Evolutionary conservation across 331 rosid genomes (phyloP).

Genomic region (Arachis monticola): DNA sequence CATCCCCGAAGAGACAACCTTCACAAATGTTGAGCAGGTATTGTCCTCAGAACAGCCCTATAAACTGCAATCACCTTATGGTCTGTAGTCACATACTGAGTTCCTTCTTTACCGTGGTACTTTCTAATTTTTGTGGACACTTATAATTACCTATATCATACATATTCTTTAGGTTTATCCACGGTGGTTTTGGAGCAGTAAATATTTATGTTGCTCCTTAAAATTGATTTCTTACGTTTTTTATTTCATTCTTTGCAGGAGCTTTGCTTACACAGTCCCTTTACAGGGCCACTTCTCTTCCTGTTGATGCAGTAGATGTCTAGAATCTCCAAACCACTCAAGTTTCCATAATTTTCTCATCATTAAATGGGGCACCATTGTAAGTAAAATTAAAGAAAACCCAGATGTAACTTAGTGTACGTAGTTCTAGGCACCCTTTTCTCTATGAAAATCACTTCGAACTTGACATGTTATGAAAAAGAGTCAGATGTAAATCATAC

Average conservation of each 20-base stretch:
- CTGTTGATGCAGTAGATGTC: conserved; percentile 86
- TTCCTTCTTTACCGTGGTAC: too few species aligned
- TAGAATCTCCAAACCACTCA: conserved; percentile 47
- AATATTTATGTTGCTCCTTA: too few species aligned
- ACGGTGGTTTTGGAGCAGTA: too few species aligned
- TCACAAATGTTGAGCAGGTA: too few species aligned
- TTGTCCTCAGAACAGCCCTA: too few species aligned
- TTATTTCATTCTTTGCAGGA: conserved; percentile 52
- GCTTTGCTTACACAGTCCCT: conserved; percentile 70
- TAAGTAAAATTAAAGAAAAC: not conserved
- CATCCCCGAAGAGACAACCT: too few species aligned
- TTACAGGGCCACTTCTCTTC: conserved; percentile 93
- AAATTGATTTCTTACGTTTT: not conserved
- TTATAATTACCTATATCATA: too few species aligned
- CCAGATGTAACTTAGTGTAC: conserved; percentile 25
- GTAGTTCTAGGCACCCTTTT: conserved; percentile 34
- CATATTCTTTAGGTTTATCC: too few species aligned
- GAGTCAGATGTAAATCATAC: conserved; percentile 41
- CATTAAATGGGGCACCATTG: conserved; percentile 9
- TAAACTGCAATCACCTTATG: too few species aligned
- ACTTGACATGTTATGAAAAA: conserved; percentile 21
- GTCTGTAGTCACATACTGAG: too few species aligned
- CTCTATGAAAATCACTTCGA: conserved; percentile 30
- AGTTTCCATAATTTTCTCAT: conserved; percentile 33
- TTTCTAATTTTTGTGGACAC: too few species aligned